Conservation (phyloP, 345 rosid genomes). For the Salix exigua region DNA sequence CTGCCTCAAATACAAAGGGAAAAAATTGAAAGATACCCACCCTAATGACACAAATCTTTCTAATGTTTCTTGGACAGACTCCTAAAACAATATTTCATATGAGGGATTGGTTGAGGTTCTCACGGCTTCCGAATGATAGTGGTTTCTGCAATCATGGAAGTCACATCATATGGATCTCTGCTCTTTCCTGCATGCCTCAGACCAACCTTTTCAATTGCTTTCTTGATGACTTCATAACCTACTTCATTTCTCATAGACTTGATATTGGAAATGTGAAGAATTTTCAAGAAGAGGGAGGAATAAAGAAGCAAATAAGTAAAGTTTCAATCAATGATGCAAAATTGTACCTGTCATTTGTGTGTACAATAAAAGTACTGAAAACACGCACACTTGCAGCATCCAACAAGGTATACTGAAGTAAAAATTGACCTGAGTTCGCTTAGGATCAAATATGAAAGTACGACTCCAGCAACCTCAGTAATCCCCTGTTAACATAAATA, state of each 20-base stretch:
- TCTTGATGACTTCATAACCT: slow-evolving; percentile 14
- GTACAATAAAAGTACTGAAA: background rate
- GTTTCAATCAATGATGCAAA: background rate
- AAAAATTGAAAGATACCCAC: too few relatives aligned
- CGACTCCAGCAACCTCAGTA: slow-evolving; percentile 22
- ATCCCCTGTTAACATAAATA: slow-evolving; percentile 18
- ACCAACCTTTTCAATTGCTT: slow-evolving; percentile 17
- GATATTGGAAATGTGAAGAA: slow-evolving; percentile 1
- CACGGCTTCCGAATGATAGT: too few relatives aligned
- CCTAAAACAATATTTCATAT: too few relatives aligned
- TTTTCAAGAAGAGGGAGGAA: background rate
- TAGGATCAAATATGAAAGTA: slow-evolving; percentile 17
- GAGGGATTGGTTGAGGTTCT: too few relatives aligned
- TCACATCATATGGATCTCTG: too few relatives aligned
- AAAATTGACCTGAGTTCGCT: slow-evolving; percentile 8
- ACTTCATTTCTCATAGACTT: slow-evolving; percentile 22
- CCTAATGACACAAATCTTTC: too few relatives aligned
- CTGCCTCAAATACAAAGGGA: too few relatives aligned
- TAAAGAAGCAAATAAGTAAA: background rate
- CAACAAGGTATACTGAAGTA: too few relatives aligned
- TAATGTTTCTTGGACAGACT: too few relatives aligned
- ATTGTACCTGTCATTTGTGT: slow-evolving; percentile 13
- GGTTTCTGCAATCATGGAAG: too few relatives aligned
- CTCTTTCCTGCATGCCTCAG: too few relatives aligned
- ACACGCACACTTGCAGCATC: background rate